Percentiles rank a stretch among this genome's conserved stretches.
These are phyloP conservation scores for Blastocystis sp. DNA, from an alignment of 352 stramenopile species.

Conservation along the genomic window DNA sequence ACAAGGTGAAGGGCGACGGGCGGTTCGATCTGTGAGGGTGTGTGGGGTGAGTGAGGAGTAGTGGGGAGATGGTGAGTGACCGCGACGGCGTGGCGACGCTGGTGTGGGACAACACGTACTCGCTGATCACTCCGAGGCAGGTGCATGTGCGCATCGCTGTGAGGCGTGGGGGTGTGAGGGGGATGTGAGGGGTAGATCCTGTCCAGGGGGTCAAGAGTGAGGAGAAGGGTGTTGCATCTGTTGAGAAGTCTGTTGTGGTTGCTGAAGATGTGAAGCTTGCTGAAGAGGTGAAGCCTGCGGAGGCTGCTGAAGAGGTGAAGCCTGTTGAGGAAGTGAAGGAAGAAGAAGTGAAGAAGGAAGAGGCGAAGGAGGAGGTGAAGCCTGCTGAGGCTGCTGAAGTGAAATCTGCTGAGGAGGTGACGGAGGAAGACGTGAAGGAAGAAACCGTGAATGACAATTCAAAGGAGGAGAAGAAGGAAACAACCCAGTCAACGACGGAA, in stretches of 20 bases:
- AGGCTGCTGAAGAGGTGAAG: too few species aligned
- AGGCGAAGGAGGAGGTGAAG: neutral
- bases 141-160: neutral
- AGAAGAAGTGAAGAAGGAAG: neutral
- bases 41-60: neutral
- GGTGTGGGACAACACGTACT: slow-evolving; percentile 39
- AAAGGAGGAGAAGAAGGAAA: too few species aligned
- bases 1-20: slow-evolving; percentile 24
- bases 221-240: too few species aligned
- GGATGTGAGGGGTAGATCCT: neutral
- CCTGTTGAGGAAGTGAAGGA: too few species aligned
- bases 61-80: neutral
- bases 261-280: too few species aligned
- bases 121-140: slow-evolving; percentile 1
- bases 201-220: too few species aligned
- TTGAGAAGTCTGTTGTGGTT: too few species aligned
- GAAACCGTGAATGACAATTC: too few species aligned
- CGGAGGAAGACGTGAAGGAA: neutral
- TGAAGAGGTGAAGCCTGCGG: too few species aligned
- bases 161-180: neutral
- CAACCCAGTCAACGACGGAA: too few species aligned
- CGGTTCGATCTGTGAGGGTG: neutral
- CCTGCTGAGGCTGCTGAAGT: neutral
- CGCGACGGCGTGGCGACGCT: slow-evolving; percentile 10
- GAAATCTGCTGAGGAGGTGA: neutral